Conservation (phyloP, 352 stramenopile genomes). For the Globisporangium ultimum region DNA sequence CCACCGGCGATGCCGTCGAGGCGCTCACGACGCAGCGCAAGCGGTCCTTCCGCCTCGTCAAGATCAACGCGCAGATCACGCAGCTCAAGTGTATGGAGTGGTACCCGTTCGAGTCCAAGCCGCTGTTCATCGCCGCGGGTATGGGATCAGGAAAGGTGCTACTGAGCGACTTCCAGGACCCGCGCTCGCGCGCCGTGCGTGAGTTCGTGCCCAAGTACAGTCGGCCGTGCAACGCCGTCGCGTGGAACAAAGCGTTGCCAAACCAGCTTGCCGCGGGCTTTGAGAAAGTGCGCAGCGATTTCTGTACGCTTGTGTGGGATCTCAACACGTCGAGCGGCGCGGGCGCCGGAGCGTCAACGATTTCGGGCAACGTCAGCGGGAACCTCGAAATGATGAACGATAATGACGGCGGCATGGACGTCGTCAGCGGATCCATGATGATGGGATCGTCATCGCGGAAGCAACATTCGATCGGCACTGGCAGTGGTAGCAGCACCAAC, state of each 20-base stretch:
- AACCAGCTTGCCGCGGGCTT: constrained; percentile 80
- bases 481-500: not conserved
- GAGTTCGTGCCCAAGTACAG: constrained; percentile 83
- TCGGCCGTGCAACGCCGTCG: constrained; percentile 78
- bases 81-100: constrained; percentile 86
- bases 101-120: constrained; percentile 73
- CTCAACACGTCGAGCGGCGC: constrained; percentile 42
- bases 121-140: constrained; percentile 70
- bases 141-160: constrained; percentile 78
- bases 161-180: constrained; percentile 78
- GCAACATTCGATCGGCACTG: not conserved
- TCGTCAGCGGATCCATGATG: constrained; percentile 16
- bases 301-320: constrained; percentile 84
- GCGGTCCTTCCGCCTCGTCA: constrained; percentile 76
- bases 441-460: not conserved
- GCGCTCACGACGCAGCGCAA: constrained; percentile 71
- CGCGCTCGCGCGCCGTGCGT: constrained; percentile 52
- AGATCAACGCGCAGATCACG: constrained; percentile 70
- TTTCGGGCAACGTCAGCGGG: constrained; percentile 17
- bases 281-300: constrained; percentile 86
- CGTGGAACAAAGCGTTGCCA: constrained; percentile 75
- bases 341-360: constrained; percentile 5
- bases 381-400: constrained; percentile 30
- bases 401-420: constrained; percentile 21
- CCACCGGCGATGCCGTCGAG: constrained; percentile 2